Conservation (phyloP, 2,329 filamentous ascomycete species). For the Diaporthe sp. region DNA sequence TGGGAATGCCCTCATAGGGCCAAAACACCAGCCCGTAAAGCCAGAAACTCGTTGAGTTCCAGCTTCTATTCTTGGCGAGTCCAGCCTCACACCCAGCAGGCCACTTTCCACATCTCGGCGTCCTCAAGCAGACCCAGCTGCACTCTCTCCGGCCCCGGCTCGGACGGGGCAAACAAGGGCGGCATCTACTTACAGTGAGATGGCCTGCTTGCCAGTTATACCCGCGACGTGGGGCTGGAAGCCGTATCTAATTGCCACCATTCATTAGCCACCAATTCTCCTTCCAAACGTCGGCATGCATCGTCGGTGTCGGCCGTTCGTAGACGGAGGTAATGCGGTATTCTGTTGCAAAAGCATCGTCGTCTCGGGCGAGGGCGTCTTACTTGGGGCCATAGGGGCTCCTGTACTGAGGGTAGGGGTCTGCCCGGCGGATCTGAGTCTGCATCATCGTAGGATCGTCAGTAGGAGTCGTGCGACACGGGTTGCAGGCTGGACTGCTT, state of each 20-base stretch:
- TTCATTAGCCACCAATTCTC: slow-evolving; percentile 47
- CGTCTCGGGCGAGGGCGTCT: slow-evolving; percentile 50
- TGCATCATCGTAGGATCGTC: slow-evolving; percentile 50
- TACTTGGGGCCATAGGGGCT: slow-evolving; percentile 78
- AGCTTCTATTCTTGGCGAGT: background rate
- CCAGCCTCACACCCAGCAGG: background rate
- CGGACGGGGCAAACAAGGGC: background rate
- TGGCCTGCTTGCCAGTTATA: slow-evolving; percentile 62
- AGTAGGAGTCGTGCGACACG: slow-evolving; percentile 44
- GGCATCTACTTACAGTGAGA: slow-evolving; percentile 65
- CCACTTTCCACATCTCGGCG: background rate
- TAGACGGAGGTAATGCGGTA: background rate
- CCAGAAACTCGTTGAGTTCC: background rate
- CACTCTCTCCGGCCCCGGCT: background rate
- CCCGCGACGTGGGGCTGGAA: slow-evolving; percentile 69
- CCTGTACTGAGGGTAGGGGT: slow-evolving; percentile 62
- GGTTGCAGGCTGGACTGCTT: background rate
- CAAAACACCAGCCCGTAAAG: background rate
- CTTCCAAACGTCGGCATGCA: background rate
- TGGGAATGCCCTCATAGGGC: background rate
- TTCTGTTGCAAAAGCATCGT: slow-evolving; percentile 20
- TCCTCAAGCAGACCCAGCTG: background rate
- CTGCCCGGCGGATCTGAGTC: slow-evolving; percentile 60
- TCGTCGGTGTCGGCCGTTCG: background rate
- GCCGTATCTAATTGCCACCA: slow-evolving; percentile 65